Conservation (phyloP, 2,329 filamentous ascomycete genomes). For the Niveomyces coronatus region DNA sequence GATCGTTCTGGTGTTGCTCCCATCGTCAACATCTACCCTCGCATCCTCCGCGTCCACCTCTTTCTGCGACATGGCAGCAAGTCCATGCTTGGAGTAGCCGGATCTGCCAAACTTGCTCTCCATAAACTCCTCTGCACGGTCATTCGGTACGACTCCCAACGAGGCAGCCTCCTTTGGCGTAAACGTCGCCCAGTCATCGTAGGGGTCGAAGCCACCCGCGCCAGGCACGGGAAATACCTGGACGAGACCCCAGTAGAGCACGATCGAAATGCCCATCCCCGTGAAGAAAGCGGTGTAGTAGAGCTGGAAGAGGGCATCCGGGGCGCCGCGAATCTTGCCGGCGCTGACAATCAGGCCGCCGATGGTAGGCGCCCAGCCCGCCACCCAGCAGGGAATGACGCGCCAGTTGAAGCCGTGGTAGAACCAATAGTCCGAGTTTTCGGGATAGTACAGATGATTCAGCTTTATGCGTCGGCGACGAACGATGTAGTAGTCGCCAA, state of each 20-base stretch:
- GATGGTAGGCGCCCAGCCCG: constrained; percentile 21
- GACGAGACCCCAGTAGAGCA: background rate
- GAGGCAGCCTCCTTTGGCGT: background rate
- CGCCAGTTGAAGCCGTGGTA: constrained; percentile 24
- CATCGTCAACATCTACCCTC: too few species aligned
- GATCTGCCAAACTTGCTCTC: too few species aligned
- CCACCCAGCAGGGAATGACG: constrained; percentile 20
- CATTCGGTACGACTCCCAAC: too few species aligned
- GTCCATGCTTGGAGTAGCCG: too few species aligned
- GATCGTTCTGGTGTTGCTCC: too few species aligned
- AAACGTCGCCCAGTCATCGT: background rate
- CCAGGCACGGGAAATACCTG: background rate
- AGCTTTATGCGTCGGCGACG: constrained; percentile 25
- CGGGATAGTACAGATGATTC: constrained; percentile 26
- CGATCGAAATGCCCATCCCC: background rate
- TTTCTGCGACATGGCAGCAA: too few species aligned
- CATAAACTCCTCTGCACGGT: background rate
- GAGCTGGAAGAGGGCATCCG: background rate
- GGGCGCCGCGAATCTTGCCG: background rate
- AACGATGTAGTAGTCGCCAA: constrained; percentile 20
- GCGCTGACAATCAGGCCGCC: constrained; percentile 17
- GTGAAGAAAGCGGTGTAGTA: background rate
- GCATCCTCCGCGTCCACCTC: too few species aligned
- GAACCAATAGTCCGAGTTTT: constrained; percentile 26
- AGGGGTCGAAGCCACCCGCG: background rate